Conservation (phyloP, 2,329 filamentous ascomycete genomes). For the Tolypocladium nubicola region DNA sequence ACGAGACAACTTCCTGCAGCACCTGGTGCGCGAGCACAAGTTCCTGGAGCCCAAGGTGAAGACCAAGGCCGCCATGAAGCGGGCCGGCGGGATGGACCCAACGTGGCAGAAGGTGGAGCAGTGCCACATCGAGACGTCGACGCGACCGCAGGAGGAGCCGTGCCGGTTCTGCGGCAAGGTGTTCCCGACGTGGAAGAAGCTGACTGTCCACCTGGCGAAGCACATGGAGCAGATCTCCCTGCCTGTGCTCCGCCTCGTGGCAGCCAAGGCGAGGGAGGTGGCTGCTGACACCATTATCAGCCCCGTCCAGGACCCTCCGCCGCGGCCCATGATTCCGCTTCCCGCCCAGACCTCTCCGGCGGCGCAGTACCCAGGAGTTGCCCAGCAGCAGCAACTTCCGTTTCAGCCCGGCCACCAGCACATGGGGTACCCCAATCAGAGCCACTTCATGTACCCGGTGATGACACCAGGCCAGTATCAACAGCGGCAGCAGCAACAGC, state of each 20-base stretch:
- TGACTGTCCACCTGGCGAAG: conserved; percentile 86
- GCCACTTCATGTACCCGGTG: conserved; percentile 14
- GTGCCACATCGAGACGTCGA: conserved; percentile 61
- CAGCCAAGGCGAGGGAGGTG: conserved; percentile 32
- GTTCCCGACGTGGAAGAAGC: conserved; percentile 81
- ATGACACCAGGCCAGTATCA: conserved; percentile 15
- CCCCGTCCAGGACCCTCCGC: conserved; percentile 48
- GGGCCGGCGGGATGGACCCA: conserved; percentile 44
- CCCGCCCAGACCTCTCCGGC: conserved; percentile 11
- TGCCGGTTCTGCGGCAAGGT: conserved; percentile 80
- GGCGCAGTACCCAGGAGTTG: conserved; percentile 9
- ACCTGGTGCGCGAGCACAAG: conserved; percentile 86
- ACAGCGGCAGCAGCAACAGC: conserved; percentile 9
- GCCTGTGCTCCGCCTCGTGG: conserved; percentile 58
- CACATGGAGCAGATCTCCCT: conserved; percentile 91
- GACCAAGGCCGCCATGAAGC: conserved; percentile 57
- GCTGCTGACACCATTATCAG: conserved; percentile 56
- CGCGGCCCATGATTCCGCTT: conserved; percentile 21
- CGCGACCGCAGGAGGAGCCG: conserved; percentile 60
- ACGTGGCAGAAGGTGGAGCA: conserved; percentile 70
- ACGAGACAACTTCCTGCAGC: conserved; percentile 87
- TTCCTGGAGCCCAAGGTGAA: conserved; percentile 72
- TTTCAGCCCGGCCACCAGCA: conserved; percentile 2
- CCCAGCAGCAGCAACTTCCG: conserved; percentile 10
- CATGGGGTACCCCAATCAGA: conserved; percentile 7